These are phyloP conservation scores for Jimgerdemannia flammicorona DNA, from an alignment of 192 early-diverging fungal genomes.

Conservation along the genomic window DNA sequence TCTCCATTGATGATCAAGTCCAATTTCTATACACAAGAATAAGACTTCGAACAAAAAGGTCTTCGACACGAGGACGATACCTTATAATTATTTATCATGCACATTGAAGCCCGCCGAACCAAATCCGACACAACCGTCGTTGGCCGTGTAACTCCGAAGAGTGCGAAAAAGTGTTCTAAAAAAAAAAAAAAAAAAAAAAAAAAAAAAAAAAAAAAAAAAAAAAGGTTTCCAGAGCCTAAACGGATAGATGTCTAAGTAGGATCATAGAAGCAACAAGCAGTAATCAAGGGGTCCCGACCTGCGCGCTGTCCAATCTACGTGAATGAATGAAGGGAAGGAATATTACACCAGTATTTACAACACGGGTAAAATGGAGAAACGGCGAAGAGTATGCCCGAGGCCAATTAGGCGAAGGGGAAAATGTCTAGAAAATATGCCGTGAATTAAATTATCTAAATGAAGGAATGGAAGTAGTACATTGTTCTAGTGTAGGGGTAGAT, in stretches of 20 bases:
- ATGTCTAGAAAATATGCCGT: background rate
- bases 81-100: no score
- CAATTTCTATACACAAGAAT: no score
- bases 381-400: background rate
- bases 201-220: slow-evolving; percentile 12
- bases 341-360: background rate
- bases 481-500: background rate
- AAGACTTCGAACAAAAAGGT: no score
- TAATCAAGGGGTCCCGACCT: background rate
- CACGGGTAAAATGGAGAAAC: background rate
- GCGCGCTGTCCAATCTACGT: background rate
- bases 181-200: slow-evolving; percentile 8
- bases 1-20: no score
- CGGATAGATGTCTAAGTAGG: background rate
- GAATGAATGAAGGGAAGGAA: background rate
- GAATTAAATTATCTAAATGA: background rate
- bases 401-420: background rate
- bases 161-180: slow-evolving; percentile 3
- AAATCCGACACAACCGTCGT: background rate
- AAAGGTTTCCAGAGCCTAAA: background rate
- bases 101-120: no score
- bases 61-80: no score
- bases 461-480: background rate
- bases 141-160: slow-evolving; percentile 4
- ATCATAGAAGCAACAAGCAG: background rate